phyloP scores from a whole-genome alignment of 202 grass and related monocot genomes.

The Brachypodium distachyon region DNA sequence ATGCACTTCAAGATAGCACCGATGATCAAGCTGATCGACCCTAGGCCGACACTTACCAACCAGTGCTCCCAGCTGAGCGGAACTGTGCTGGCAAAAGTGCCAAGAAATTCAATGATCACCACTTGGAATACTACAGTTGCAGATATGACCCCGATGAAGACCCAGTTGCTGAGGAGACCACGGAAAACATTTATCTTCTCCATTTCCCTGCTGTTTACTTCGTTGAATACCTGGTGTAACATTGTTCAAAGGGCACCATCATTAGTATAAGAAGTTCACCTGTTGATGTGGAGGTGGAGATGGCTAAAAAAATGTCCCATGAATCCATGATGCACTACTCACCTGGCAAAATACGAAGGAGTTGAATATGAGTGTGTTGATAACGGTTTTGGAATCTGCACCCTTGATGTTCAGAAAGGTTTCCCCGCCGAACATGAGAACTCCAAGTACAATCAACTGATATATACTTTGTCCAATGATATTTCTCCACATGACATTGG shows the following conservation, averaged over 20 bases:
- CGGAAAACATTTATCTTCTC: conserved; percentile 81
- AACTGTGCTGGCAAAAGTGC: conserved; percentile 66
- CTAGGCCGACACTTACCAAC: conserved; percentile 52
- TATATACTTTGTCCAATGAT: conserved; percentile 84
- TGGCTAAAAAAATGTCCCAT: not conserved
- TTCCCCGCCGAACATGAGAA: conserved; percentile 59
- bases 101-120: conserved; percentile 82
- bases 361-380: conserved; percentile 91
- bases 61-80: conserved; percentile 59
- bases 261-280: not conserved
- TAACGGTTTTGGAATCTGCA: conserved; percentile 37
- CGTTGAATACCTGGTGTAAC: conserved; percentile 71
- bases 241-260: not conserved
- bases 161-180: conserved; percentile 67
- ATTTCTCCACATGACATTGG: conserved; percentile 85
- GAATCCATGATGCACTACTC: not conserved
- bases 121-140: conserved; percentile 66
- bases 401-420: conserved; percentile 55
- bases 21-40: conserved; percentile 59
- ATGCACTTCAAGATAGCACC: conserved; percentile 77
- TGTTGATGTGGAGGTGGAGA: not conserved
- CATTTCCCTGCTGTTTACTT: conserved; percentile 92
- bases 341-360: conserved; percentile 98
- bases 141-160: conserved; percentile 55
- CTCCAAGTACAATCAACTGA: conserved; percentile 66